Percentiles rank a stretch among this genome's conserved stretches.
Evolutionary conservation across 2,329 filamentous ascomycete species (phyloP).

Genomic region (Akanthomyces lecanii): DNA sequence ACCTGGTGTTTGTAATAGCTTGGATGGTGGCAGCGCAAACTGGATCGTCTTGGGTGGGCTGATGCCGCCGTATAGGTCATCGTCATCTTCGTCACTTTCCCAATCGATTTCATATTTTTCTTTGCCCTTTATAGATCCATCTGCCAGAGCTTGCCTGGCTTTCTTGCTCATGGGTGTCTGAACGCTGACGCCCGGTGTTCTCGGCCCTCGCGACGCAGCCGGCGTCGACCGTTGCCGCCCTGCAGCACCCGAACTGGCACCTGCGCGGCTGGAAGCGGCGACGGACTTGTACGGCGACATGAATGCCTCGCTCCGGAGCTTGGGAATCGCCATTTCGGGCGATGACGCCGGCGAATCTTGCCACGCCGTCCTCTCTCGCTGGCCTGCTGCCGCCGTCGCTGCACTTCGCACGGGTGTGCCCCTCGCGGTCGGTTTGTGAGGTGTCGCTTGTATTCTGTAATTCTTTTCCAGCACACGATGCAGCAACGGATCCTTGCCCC

Average conservation of each 20-base stretch:
- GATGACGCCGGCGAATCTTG: conserved; percentile 63
- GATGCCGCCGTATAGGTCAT: conserved; percentile 63
- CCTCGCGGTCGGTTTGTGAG: conserved; percentile 54
- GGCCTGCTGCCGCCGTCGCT: conserved; percentile 20
- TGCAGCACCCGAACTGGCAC: conserved; percentile 17
- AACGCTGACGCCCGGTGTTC: conserved; percentile 81
- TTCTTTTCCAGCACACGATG: conserved; percentile 94
- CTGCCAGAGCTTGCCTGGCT: conserved; percentile 46
- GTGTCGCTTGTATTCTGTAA: conserved; percentile 89
- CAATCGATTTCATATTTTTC: conserved; percentile 59
- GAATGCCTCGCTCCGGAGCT: conserved; percentile 81
- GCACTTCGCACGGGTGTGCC: conserved; percentile 44
- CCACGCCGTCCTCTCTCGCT: conserved; percentile 38
- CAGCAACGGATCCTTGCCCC: conserved; percentile 68
- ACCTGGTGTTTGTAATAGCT: conserved; percentile 77
- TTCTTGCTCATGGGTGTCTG: conserved; percentile 63
- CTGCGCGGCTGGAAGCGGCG: background rate
- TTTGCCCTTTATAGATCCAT: conserved; percentile 23
- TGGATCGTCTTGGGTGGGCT: conserved; percentile 94
- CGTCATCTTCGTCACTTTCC: conserved; percentile 70
- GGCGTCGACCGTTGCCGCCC: conserved; percentile 36
- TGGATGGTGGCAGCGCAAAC: conserved; percentile 73
- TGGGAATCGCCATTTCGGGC: conserved; percentile 74
- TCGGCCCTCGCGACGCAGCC: conserved; percentile 43
- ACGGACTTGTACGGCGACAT: conserved; percentile 15